These are phyloP conservation scores for Ceratobasidium sp. DNA, from an alignment of 1,284 basidiomycete genomes.

Conservation along the genomic window DNA sequence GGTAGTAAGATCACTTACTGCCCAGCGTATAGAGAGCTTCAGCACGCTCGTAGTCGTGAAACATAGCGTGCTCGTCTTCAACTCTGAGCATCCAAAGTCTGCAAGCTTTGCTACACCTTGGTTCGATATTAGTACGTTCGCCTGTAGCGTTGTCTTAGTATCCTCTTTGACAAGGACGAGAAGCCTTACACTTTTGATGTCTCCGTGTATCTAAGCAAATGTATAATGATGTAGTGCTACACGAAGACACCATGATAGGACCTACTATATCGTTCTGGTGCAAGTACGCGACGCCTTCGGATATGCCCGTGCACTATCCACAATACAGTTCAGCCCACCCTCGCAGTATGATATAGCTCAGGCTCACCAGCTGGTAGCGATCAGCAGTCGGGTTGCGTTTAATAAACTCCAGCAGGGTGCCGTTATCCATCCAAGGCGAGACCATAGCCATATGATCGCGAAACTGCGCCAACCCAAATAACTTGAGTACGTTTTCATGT, in stretches of 20 bases:
- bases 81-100: background rate
- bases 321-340: no score
- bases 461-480: no score
- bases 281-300: background rate
- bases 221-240: background rate
- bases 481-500: no score
- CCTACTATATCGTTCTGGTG: background rate
- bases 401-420: no score
- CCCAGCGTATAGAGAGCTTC: slow-evolving; percentile 1
- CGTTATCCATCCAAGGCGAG: no score
- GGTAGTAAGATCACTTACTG: no score
- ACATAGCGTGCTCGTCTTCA: background rate
- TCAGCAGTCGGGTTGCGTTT: no score
- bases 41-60: background rate
- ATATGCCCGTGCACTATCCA: background rate
- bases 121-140: background rate
- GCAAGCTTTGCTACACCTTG: background rate
- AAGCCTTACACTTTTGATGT: background rate
- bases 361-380: background rate
- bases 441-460: no score
- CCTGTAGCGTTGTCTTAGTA: background rate
- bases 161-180: background rate
- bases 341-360: no score
- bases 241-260: no score
- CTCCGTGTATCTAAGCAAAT: background rate